phyloP scores from a whole-genome alignment of 495 filamentous ascomycete genomes.

The Xylaria flabelliformis region DNA sequence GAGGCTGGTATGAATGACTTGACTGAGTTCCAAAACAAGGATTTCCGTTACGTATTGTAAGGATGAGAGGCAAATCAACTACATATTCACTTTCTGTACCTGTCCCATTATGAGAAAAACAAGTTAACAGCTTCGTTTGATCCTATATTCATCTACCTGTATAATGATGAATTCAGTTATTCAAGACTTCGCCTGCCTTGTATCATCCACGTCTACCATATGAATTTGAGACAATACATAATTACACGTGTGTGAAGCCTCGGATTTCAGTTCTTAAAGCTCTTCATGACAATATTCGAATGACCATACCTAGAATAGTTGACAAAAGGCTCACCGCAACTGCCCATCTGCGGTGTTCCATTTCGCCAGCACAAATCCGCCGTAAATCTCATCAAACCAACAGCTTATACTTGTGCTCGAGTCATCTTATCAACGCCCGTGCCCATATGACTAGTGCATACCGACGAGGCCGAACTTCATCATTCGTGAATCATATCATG shows the following conservation, averaged over 20 bases:
- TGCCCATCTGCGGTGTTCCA: not conserved
- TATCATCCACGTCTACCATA: not conserved
- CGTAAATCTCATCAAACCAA: not conserved
- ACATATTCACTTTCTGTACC: not conserved
- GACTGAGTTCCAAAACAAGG: conserved; percentile 28
- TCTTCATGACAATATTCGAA: not conserved
- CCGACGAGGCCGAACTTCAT: not conserved
- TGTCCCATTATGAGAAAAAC: not conserved
- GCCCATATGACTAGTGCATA: not conserved
- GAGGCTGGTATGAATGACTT: conserved; percentile 26
- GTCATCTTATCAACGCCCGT: too few relatives aligned
- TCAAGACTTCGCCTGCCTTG: not conserved
- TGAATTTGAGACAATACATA: not conserved
- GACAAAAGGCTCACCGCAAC: not conserved
- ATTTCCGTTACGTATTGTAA: conserved; percentile 26
- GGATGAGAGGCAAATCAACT: not conserved
- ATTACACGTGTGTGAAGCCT: not conserved
- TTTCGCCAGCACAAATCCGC: not conserved
- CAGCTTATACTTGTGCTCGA: not conserved
- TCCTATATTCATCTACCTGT: not conserved
- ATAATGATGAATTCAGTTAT: not conserved
- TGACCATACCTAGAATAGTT: not conserved
- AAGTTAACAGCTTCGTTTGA: not conserved
- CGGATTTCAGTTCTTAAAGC: not conserved
- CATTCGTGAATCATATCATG: not conserved